Evolutionary conservation across 2,329 filamentous ascomycete genomes (phyloP).

Genomic region (Scedosporium dehoogii): DNA sequence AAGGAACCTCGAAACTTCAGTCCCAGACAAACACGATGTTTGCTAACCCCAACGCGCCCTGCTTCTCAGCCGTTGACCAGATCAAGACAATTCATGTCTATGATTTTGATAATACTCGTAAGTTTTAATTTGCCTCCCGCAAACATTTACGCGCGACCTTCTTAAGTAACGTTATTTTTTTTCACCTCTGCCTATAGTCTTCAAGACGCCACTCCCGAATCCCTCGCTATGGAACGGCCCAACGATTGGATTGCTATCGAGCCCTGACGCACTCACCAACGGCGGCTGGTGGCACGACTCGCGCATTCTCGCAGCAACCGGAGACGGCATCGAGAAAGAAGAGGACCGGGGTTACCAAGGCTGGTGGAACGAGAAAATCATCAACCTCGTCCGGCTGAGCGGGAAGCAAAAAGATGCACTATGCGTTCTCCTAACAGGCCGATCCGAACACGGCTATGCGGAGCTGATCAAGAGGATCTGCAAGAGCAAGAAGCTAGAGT

Average conservation of each 20-base stretch:
- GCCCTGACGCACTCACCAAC: slow-evolving; percentile 64
- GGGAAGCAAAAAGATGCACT: slow-evolving; percentile 77
- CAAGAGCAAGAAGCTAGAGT: slow-evolving; percentile 65
- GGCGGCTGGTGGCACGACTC: slow-evolving; percentile 98
- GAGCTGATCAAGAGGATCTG: slow-evolving; percentile 76
- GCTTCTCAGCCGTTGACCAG: slow-evolving; percentile 44
- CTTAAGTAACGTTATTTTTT: slow-evolving; percentile 2
- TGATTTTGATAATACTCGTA: slow-evolving; percentile 95
- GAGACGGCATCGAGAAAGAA: slow-evolving; percentile 71
- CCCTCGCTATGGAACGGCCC: slow-evolving; percentile 72
- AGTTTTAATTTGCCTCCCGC: slow-evolving; percentile 18
- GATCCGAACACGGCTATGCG: slow-evolving; percentile 66
- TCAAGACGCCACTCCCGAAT: slow-evolving; percentile 84
- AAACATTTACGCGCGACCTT: neutral
- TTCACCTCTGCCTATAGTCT: slow-evolving; percentile 45
- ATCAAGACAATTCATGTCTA: slow-evolving; percentile 84
- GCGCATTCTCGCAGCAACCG: slow-evolving; percentile 75
- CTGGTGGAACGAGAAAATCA: slow-evolving; percentile 94
- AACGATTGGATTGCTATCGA: slow-evolving; percentile 68
- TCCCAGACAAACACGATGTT: slow-evolving; percentile 8
- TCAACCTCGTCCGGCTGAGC: slow-evolving; percentile 68
- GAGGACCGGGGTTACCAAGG: slow-evolving; percentile 78
- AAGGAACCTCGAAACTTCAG: slow-evolving; percentile 16
- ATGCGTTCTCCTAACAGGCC: slow-evolving; percentile 78
- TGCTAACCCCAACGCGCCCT: neutral